phyloP scores from a whole-genome alignment of 495 filamentous ascomycete genomes.

The Oidiodendron maius region DNA sequence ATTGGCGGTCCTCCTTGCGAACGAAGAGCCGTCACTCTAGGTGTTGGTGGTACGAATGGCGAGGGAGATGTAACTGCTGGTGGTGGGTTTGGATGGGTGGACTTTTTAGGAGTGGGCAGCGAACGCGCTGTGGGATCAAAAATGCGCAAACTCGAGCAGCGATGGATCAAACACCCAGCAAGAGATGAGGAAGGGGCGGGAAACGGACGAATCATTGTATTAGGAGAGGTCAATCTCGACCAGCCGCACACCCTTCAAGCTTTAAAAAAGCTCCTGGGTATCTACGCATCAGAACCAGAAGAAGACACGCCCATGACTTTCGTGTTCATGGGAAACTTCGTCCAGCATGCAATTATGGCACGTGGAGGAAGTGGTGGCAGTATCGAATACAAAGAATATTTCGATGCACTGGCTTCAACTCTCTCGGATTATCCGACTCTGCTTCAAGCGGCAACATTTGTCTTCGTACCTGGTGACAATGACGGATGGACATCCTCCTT shows the following conservation, averaged over 20 bases:
- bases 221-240: slow-evolving; percentile 83
- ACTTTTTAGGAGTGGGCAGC: slow-evolving; percentile 88
- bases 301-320: slow-evolving; percentile 71
- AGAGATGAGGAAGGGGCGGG: slow-evolving; percentile 24
- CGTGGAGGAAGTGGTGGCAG: slow-evolving; percentile 58
- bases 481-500: slow-evolving; percentile 90
- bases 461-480: slow-evolving; percentile 93
- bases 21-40: slow-evolving; percentile 70
- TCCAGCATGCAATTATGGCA: slow-evolving; percentile 63
- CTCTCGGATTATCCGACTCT: slow-evolving; percentile 83
- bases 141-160: slow-evolving; percentile 66
- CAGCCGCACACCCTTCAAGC: slow-evolving; percentile 70
- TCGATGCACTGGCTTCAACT: slow-evolving; percentile 75
- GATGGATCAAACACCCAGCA: slow-evolving; percentile 20
- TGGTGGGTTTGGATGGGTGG: slow-evolving; percentile 90
- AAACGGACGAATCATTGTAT: slow-evolving; percentile 55
- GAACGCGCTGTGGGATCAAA: slow-evolving; percentile 75
- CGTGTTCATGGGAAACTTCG: slow-evolving; percentile 81
- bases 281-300: slow-evolving; percentile 57
- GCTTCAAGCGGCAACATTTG: slow-evolving; percentile 71
- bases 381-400: slow-evolving; percentile 93
- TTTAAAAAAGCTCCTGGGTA: slow-evolving; percentile 63
- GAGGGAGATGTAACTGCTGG: slow-evolving; percentile 51
- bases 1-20: slow-evolving; percentile 89
- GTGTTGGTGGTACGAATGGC: slow-evolving; percentile 50